Evolutionary conservation across 2,329 filamentous ascomycete genomes (phyloP).

Genomic region (Hypocreales sp.): DNA sequence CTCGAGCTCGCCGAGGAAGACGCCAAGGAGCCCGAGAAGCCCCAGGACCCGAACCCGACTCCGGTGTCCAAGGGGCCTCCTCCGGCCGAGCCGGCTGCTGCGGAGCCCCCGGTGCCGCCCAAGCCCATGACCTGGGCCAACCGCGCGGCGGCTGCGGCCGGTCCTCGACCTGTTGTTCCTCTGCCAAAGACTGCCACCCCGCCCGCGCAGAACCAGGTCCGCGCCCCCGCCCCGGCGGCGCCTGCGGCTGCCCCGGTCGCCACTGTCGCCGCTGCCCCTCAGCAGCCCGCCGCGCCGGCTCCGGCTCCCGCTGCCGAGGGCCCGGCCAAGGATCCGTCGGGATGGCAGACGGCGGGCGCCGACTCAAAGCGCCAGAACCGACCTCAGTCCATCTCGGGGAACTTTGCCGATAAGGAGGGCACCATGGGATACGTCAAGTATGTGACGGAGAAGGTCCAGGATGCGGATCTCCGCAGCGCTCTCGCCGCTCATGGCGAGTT

Average conservation of each 20-base stretch:
- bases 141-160: conserved; percentile 43
- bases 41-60: conserved; percentile 44
- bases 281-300: neutral
- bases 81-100: conserved; percentile 31
- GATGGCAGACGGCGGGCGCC: conserved; percentile 76
- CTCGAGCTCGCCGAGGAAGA: conserved; percentile 40
- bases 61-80: conserved; percentile 26
- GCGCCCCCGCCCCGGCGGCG: conserved; percentile 25
- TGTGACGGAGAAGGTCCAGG: conserved; percentile 76
- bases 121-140: conserved; percentile 67
- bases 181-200: conserved; percentile 41
- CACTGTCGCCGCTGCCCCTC: conserved; percentile 20
- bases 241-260: conserved; percentile 23
- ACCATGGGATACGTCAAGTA: conserved; percentile 90
- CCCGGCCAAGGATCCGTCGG: conserved; percentile 32
- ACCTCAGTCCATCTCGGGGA: conserved; percentile 46
- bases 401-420: conserved; percentile 53
- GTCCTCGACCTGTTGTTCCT: conserved; percentile 36
- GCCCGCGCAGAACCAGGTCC: conserved; percentile 30
- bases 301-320: conserved; percentile 23
- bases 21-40: conserved; percentile 45
- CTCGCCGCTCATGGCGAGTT: conserved; percentile 60
- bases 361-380: conserved; percentile 77
- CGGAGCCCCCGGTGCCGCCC: conserved; percentile 27
- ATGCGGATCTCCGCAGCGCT: conserved; percentile 52